Conservation (phyloP, 1,284 basidiomycete species). For the Bondarzewia mesenterica region DNA sequence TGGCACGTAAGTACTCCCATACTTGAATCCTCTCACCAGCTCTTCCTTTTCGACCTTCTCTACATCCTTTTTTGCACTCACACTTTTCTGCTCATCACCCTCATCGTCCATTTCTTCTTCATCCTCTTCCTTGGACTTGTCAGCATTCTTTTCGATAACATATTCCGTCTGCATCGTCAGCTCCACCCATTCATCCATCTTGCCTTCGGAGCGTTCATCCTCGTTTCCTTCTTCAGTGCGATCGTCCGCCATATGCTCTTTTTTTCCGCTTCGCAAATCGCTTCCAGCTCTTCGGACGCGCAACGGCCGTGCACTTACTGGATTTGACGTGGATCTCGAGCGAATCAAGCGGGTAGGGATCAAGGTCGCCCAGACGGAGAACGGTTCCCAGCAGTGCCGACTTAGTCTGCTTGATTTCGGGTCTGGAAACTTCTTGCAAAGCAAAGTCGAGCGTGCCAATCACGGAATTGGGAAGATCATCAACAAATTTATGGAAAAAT, state of each 20-base stretch:
- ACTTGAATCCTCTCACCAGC: constrained; percentile 82
- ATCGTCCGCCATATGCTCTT: constrained; percentile 14
- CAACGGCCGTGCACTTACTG: constrained; percentile 77
- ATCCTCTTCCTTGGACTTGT: constrained; percentile 19
- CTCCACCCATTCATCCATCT: constrained; percentile 38
- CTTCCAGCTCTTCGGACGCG: constrained; percentile 74
- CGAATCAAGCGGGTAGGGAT: constrained; percentile 56
- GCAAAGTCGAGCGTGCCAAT: constrained; percentile 70
- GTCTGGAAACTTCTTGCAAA: constrained; percentile 58
- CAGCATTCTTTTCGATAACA: constrained; percentile 34
- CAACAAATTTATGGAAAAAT: constrained; percentile 59
- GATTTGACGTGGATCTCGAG: constrained; percentile 72
- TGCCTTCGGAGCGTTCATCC: constrained; percentile 22
- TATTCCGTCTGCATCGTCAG: constrained; percentile 54
- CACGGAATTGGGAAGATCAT: constrained; percentile 37
- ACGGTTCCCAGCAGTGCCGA: constrained; percentile 56
- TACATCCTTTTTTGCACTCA: not conserved
- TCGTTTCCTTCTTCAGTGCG: constrained; percentile 23
- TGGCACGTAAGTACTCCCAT: constrained; percentile 85
- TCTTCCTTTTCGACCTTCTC: constrained; percentile 62
- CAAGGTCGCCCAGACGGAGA: constrained; percentile 71
- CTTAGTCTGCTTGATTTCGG: constrained; percentile 61
- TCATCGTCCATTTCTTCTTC: constrained; percentile 21
- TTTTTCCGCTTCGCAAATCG: constrained; percentile 54
- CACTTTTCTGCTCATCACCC: constrained; percentile 24